Evolutionary conservation across 768 basidiomycete genomes (phyloP), one percentile per base, ranked within the genome.

Genomic region (Hemileccinum rubropunctum): DNA sequence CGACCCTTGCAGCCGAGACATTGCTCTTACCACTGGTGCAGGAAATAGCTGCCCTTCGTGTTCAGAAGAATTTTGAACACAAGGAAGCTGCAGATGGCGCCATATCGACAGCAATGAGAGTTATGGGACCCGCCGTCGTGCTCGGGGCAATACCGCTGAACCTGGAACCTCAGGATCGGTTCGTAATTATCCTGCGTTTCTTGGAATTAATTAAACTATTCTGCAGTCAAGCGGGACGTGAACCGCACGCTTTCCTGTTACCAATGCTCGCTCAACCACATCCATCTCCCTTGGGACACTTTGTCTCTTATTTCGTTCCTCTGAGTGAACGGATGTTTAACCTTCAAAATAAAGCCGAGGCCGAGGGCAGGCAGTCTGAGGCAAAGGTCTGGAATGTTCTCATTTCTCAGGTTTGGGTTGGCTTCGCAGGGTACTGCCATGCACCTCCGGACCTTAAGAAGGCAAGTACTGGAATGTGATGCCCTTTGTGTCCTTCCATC

Each of bases 351-450:
- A 84, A 79, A 14, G 88, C 92, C 0, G 89, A 90, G 55, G 72
- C 76, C 7, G 86, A 85, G 47, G 82, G 80, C 12, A 81, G 84
- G 33, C 79, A 78, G 44, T 84, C 88, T 0, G 94, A 98, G 68
- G 89, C 88, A 13, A 99, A 98, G 69, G 85, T 98, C 33, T 99
- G 93, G 91, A 88, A 83, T 56, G 93, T 95, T 11, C 78, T 98
- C 39, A 84, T 98, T 20, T 84, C 86, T 10, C 97, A 99, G 67
- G 82, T 95, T 17, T 99, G 97, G 97, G 76, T 82, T 21, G 91
- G 95, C 21, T 78, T 98, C 35, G 82, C 83, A 6, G 93, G 94
- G 2, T 99, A 98, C 71, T 95, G 93, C 66, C 83, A 86, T 64
- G 83, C 83, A 21, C 77, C 89, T 12, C 60, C 75, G n/a, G 90